These are phyloP conservation scores for Colletotrichum sublineola DNA, from an alignment of 2,329 filamentous ascomycete genomes.

Conservation along the genomic window DNA sequence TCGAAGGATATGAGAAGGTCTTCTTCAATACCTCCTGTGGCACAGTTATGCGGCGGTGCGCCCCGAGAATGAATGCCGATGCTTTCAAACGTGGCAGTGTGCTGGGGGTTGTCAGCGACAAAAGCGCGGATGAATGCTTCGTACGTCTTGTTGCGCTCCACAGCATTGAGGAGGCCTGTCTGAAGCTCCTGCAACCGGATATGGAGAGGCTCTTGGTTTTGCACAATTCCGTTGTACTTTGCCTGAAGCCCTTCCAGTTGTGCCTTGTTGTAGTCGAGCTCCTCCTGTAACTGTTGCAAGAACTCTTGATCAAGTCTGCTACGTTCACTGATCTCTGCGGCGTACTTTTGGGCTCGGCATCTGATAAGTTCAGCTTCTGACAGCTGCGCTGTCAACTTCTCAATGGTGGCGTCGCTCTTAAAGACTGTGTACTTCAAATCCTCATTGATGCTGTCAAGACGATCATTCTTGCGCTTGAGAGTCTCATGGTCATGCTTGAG, in stretches of 20 bases:
- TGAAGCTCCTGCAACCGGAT: constrained; percentile 3
- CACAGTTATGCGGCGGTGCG: neutral
- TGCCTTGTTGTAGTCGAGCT: neutral
- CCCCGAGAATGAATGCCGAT: constrained; percentile 1
- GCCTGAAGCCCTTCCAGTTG: constrained; percentile 17
- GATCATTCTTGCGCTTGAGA: constrained; percentile 21
- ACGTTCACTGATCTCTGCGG: constrained; percentile 18
- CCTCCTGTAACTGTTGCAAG: neutral
- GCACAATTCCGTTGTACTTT: constrained; percentile 13
- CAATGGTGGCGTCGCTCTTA: neutral
- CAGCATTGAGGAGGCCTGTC: constrained; percentile 17
- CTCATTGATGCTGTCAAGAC: constrained; percentile 26
- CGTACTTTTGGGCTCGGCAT: constrained; percentile 11
- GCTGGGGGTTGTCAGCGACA: constrained; percentile 23
- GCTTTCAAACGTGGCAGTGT: constrained; percentile 2
- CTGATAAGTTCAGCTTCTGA: constrained; percentile 15
- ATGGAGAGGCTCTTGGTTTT: constrained; percentile 8
- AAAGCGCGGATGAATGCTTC: constrained; percentile 15
- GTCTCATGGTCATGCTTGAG: constrained; percentile 21
- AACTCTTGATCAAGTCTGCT: neutral
- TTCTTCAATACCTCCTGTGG: neutral
- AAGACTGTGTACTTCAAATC: neutral
- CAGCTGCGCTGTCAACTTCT: neutral
- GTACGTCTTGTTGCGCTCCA: constrained; percentile 27
- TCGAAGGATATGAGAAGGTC: constrained; percentile 15